Conservation (phyloP, 805 yeast species). For the Huiozyma sinensis region DNA sequence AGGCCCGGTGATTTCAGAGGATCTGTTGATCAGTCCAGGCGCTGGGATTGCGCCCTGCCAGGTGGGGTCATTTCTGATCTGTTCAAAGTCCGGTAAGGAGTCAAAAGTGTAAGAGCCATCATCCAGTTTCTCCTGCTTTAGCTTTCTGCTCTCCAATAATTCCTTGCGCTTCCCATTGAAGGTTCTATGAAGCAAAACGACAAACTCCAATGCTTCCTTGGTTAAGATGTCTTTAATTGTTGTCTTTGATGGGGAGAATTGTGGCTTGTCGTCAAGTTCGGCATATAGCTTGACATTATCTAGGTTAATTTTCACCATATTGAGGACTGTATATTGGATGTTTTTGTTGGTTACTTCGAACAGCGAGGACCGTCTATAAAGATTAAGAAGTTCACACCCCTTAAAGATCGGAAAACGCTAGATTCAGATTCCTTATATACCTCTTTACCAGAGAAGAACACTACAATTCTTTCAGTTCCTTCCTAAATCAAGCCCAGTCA, state of each 20-base stretch:
- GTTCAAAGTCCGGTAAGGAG: constrained; percentile 56
- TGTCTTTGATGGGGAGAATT: constrained; percentile 30
- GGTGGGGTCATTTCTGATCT: constrained; percentile 58
- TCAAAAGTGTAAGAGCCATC: constrained; percentile 43
- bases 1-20: constrained; percentile 79
- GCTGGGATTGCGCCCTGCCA: constrained; percentile 72
- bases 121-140: constrained; percentile 51
- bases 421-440: not conserved
- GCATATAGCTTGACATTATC: constrained; percentile 30
- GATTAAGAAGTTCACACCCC: not conserved
- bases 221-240: constrained; percentile 31
- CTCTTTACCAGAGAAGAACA: not conserved
- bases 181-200: constrained; percentile 62
- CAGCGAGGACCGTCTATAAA: not conserved
- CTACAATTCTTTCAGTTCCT: not conserved
- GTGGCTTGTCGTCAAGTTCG: constrained; percentile 22
- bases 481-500: no score
- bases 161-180: constrained; percentile 52
- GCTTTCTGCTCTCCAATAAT: constrained; percentile 50
- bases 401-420: not conserved
- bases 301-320: constrained; percentile 20
- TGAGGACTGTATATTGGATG: not conserved
- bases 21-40: constrained; percentile 61
- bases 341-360: not conserved
- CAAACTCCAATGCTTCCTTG: constrained; percentile 45